phyloP scores from a whole-genome alignment of 108 stramenopile genomes.

The Cylindrotheca fusiformis region DNA sequence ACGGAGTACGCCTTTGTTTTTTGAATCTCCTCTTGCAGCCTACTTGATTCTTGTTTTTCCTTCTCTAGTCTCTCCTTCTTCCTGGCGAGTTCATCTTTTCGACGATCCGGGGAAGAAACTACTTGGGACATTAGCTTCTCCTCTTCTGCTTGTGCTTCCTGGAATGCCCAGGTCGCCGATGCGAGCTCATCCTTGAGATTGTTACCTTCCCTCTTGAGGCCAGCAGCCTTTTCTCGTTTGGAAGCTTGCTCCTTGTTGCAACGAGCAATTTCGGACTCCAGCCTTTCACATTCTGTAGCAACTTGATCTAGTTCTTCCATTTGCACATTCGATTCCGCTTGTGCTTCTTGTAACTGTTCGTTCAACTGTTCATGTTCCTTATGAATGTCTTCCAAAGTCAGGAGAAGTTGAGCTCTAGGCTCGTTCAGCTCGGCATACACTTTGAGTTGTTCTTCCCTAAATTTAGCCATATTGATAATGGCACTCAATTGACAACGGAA shows the following conservation, averaged over 20 bases:
- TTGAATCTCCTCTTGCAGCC: slow-evolving; percentile 30
- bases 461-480: slow-evolving; percentile 93
- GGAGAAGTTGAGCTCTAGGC: slow-evolving; percentile 55
- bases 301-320: slow-evolving; percentile 55
- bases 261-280: slow-evolving; percentile 76
- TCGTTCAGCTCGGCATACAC: slow-evolving; percentile 68
- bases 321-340: slow-evolving; percentile 33
- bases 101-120: slow-evolving; percentile 74
- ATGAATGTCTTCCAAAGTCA: slow-evolving; percentile 60
- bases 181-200: slow-evolving; percentile 80
- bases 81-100: slow-evolving; percentile 21
- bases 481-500: slow-evolving; percentile 89
- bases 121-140: slow-evolving; percentile 59
- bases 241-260: slow-evolving; percentile 78
- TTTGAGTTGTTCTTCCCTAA: slow-evolving; percentile 84
- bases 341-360: slow-evolving; percentile 39
- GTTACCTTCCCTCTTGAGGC: slow-evolving; percentile 75
- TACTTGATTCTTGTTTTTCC: slow-evolving; percentile 41
- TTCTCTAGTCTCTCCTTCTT: slow-evolving; percentile 24
- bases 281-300: slow-evolving; percentile 72
- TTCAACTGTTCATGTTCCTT: slow-evolving; percentile 56
- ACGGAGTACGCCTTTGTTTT: slow-evolving; percentile 13
- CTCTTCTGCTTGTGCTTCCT: slow-evolving; percentile 70
- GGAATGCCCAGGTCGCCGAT: slow-evolving; percentile 60
- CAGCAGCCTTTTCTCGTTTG: slow-evolving; percentile 70